These are phyloP conservation scores for Extremus antarcticus DNA, from an alignment of 495 filamentous ascomycete species.

Conservation along the genomic window DNA sequence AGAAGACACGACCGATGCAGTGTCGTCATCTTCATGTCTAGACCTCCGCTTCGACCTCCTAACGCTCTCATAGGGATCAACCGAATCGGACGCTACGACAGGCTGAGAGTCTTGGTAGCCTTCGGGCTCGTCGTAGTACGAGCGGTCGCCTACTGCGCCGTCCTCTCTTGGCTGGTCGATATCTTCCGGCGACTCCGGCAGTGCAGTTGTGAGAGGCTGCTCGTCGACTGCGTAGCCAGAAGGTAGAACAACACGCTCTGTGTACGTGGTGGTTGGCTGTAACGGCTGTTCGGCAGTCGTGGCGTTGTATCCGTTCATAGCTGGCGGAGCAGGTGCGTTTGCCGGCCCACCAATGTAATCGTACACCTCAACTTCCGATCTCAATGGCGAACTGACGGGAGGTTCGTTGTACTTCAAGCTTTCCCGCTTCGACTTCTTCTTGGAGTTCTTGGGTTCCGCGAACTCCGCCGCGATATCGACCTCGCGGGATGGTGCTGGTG, in stretches of 20 bases:
- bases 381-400: slow-evolving; percentile 23
- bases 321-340: not conserved
- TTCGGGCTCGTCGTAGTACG: slow-evolving; percentile 12
- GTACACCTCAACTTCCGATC: slow-evolving; percentile 25
- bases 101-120: slow-evolving; percentile 5
- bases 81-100: slow-evolving; percentile 26
- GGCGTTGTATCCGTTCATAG: not conserved
- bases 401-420: slow-evolving; percentile 26
- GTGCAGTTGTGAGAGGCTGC: too few relatives aligned
- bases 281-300: not conserved
- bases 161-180: too few relatives aligned
- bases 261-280: not conserved
- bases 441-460: slow-evolving; percentile 17
- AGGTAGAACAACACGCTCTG: not conserved
- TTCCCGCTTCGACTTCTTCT: slow-evolving; percentile 22
- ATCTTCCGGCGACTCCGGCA: too few relatives aligned
- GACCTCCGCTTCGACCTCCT: slow-evolving; percentile 2
- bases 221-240: not conserved
- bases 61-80: slow-evolving; percentile 9
- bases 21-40: slow-evolving; percentile 24
- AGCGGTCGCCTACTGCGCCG: too few relatives aligned
- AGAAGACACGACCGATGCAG: slow-evolving; percentile 23
- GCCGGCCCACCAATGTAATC: slow-evolving; percentile 21
- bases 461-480: slow-evolving; percentile 11
- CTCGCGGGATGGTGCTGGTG: slow-evolving; percentile 2